Percentiles rank a stretch among this genome's conserved stretches.
Evolutionary conservation across 2,329 filamentous ascomycete genomes (phyloP).

Genomic region (Aspergillus pseudoglaucus): DNA sequence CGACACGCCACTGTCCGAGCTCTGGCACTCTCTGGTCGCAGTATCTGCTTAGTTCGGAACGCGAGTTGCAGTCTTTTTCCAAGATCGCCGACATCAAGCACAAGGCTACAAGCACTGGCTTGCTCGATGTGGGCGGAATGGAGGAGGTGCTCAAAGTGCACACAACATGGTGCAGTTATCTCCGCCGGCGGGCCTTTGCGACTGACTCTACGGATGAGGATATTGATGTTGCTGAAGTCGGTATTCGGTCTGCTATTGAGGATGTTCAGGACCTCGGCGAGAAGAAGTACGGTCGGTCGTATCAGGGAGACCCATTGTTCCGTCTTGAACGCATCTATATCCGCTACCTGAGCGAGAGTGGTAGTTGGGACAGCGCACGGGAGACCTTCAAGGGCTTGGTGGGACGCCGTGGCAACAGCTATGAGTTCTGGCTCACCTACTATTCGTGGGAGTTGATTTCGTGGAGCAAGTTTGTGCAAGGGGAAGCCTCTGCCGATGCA

Average conservation of each 20-base stretch:
- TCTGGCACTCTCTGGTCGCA: constrained; percentile 86
- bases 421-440: constrained; percentile 90
- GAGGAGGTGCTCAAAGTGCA: constrained; percentile 86
- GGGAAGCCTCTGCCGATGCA: constrained; percentile 47
- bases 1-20: constrained; percentile 87
- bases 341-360: constrained; percentile 80
- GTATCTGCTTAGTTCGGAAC: constrained; percentile 77
- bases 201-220: constrained; percentile 71
- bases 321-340: constrained; percentile 87
- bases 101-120: constrained; percentile 75
- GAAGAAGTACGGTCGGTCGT: constrained; percentile 67
- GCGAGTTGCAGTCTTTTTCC: constrained; percentile 66
- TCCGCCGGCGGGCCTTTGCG: constrained; percentile 77
- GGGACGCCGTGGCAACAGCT: constrained; percentile 65
- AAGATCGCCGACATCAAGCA: constrained; percentile 89
- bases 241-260: constrained; percentile 77
- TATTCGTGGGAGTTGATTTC: constrained; percentile 85
- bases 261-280: constrained; percentile 73
- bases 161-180: constrained; percentile 87
- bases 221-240: constrained; percentile 82
- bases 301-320: constrained; percentile 81
- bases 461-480: constrained; percentile 54
- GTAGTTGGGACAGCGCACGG: constrained; percentile 68
- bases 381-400: constrained; percentile 68
- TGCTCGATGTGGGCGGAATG: constrained; percentile 80